Base-by-base conservation (phyloP, 2,329 filamentous ascomycete species). In the Aspergillus sp. region DNA sequence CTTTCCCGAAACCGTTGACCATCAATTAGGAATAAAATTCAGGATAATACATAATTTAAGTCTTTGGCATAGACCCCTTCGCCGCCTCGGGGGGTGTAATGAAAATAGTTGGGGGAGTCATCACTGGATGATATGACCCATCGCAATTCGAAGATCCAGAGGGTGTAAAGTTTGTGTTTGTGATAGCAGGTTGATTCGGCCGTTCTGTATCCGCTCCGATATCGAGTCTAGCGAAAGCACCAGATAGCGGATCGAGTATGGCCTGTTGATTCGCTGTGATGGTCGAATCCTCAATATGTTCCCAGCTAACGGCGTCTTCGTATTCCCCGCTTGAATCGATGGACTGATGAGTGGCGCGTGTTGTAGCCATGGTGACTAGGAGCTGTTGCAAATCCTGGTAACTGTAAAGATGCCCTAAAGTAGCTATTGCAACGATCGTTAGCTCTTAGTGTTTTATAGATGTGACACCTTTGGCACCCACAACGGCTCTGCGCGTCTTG, bases 241-340 rank as follows among this genome's bases (percentile, higher is more conserved):
- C 52, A 11, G 52, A n/a, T 27, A 54, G 14, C 14, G 31, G 15
- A 3, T 37, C 39, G 5, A 46, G 19, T 8, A 21, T 17, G 2
- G 39, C 37, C 37, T 43, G 15, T 53, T 8, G 35, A 31, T 21
- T 17, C 14, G 27, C 23, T 4, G 14, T 6, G 44, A 50, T 14
- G n/a, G n/a, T 14, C n/a, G 33, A 9, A 9, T 59, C 44, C 49
- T 62, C 61, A 6, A 60, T 21, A 3, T 64, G 60, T 41, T 58
- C 63, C 62, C 59, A 66, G 17, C 56, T 48, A 14, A 56, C 12
- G 23, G 45, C 15, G 19, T 62, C 51, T 33, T 59, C 41, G 49
- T 64, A 39, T 31, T 62, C 35, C 52, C 11, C 21, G 27, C n/a
- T 35, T 56, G 23, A 24, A 14, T 43, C 7, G 23, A 33, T 8